Percentiles rank a stretch among this genome's conserved stretches.
These are phyloP conservation scores for Neocucurbitaria cava DNA, from an alignment of 2,329 filamentous ascomycete species.

Conservation along the genomic window DNA sequence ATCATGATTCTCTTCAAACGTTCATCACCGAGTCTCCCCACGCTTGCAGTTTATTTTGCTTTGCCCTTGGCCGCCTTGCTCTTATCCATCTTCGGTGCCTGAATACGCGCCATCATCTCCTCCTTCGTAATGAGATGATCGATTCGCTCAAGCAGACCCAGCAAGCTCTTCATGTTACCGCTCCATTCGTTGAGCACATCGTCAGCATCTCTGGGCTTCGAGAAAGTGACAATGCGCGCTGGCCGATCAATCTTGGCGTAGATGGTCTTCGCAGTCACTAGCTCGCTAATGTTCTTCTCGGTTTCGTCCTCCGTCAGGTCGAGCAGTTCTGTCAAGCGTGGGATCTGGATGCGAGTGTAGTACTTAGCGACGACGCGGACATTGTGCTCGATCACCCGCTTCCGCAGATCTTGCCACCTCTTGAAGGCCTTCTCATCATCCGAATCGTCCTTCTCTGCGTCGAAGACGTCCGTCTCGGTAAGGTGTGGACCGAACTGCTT, in stretches of 20 bases:
- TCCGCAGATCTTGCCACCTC: conserved; percentile 93
- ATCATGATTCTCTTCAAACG: conserved; percentile 24
- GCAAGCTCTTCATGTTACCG: conserved; percentile 92
- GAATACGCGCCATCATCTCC: conserved; percentile 99
- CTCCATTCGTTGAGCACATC: conserved; percentile 99
- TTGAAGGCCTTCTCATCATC: conserved; percentile 80
- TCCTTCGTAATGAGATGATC: conserved; percentile 99
- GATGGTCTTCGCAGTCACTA: conserved; percentile 97
- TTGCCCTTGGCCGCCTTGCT: conserved; percentile 48
- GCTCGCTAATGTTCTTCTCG: conserved; percentile 97
- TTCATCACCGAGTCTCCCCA: conserved; percentile 6
- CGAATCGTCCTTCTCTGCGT: conserved; percentile 67
- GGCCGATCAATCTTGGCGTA: conserved; percentile 97
- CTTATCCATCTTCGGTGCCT: conserved; percentile 65
- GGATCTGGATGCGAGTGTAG: conserved; percentile 96
- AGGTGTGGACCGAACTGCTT: conserved; percentile 89
- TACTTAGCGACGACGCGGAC: conserved; percentile 97
- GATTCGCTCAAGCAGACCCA: conserved; percentile 86
- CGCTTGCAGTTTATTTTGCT: conserved; percentile 28
- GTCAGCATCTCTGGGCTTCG: conserved; percentile 91
- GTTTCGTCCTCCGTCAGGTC: conserved; percentile 95
- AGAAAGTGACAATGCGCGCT: conserved; percentile 89
- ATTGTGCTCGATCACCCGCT: conserved; percentile 99
- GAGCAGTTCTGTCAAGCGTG: conserved; percentile 85
- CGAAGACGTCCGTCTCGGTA: conserved; percentile 89